These are phyloP conservation scores for Berkeleyomyces basicola DNA, from an alignment of 2,329 filamentous ascomycete genomes.

Conservation along the genomic window DNA sequence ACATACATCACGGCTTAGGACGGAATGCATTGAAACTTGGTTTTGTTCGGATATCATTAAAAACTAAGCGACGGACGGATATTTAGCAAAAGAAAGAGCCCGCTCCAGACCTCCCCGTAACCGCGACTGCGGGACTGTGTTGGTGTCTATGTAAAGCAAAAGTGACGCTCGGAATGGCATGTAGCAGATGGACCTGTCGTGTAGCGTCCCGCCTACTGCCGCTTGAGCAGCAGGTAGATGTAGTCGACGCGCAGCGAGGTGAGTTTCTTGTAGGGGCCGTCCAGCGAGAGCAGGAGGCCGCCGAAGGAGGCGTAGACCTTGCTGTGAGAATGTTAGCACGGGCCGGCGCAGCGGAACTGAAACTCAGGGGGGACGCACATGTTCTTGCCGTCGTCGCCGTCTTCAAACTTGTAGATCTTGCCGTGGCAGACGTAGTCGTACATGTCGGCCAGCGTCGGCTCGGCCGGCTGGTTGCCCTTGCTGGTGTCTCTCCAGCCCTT, in stretches of 20 bases:
- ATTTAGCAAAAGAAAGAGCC: slow-evolving; percentile 1
- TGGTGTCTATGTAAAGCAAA: slow-evolving; percentile 11
- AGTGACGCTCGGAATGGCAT: slow-evolving; percentile 10
- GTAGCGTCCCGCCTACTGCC: slow-evolving; percentile 25
- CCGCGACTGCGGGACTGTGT: slow-evolving; percentile 1
- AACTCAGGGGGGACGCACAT: slow-evolving; percentile 46
- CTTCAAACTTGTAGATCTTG: slow-evolving; percentile 79
- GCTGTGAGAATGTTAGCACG: slow-evolving; percentile 28
- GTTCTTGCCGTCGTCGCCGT: slow-evolving; percentile 59
- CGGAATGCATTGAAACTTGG: slow-evolving; percentile 11
- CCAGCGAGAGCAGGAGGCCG: slow-evolving; percentile 73
- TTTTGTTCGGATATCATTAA: slow-evolving; percentile 1
- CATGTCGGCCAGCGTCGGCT: slow-evolving; percentile 53
- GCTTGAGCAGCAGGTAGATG: slow-evolving; percentile 86
- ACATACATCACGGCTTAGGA: not conserved
- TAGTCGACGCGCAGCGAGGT: slow-evolving; percentile 84
- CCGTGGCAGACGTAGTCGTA: slow-evolving; percentile 81
- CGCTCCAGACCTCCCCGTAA: not conserved
- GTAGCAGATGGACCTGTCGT: not conserved
- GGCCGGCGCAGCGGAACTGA: too few relatives aligned
- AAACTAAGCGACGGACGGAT: not conserved
- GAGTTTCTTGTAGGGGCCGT: slow-evolving; percentile 91
- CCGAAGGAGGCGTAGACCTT: slow-evolving; percentile 92
- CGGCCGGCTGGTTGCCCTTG: slow-evolving; percentile 33
- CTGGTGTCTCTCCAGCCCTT: slow-evolving; percentile 68